Evolutionary conservation across 2,329 filamentous ascomycete genomes (phyloP).

Genomic region (Capronia americana): DNA sequence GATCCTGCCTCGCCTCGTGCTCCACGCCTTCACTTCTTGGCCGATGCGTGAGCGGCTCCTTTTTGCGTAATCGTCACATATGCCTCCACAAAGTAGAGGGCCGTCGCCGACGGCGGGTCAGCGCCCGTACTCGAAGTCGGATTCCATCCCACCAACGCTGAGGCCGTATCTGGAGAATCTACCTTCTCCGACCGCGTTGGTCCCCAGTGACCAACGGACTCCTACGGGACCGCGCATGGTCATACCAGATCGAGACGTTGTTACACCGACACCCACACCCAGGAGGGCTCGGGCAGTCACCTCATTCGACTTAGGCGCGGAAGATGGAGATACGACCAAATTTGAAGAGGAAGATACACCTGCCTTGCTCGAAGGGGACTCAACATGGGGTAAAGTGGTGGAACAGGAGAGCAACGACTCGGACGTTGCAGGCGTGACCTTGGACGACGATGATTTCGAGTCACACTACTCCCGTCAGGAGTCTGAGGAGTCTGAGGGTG

Average conservation of each 20-base stretch:
- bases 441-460: constrained; percentile 53
- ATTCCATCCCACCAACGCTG: constrained; percentile 32
- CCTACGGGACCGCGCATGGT: constrained; percentile 32
- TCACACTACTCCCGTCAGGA: constrained; percentile 53
- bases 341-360: constrained; percentile 10
- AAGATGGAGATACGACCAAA: constrained; percentile 22
- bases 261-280: constrained; percentile 27
- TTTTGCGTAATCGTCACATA: not conserved
- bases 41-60: not conserved
- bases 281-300: constrained; percentile 19
- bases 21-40: not conserved
- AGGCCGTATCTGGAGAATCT: constrained; percentile 38
- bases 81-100: constrained; percentile 39
- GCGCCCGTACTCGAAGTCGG: constrained; percentile 23
- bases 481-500: constrained; percentile 38
- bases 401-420: constrained; percentile 22
- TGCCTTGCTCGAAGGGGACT: not conserved
- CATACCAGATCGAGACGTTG: constrained; percentile 27
- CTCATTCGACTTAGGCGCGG: constrained; percentile 28
- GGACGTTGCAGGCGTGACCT: constrained; percentile 33
- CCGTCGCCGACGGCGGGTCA: constrained; percentile 25
- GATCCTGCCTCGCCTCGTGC: not conserved
- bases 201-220: constrained; percentile 33
- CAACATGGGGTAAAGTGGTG: constrained; percentile 3
- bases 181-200: constrained; percentile 33